phyloP scores from a whole-genome alignment of 1,139 yeast species.

The Meyerozyma athensensis region DNA sequence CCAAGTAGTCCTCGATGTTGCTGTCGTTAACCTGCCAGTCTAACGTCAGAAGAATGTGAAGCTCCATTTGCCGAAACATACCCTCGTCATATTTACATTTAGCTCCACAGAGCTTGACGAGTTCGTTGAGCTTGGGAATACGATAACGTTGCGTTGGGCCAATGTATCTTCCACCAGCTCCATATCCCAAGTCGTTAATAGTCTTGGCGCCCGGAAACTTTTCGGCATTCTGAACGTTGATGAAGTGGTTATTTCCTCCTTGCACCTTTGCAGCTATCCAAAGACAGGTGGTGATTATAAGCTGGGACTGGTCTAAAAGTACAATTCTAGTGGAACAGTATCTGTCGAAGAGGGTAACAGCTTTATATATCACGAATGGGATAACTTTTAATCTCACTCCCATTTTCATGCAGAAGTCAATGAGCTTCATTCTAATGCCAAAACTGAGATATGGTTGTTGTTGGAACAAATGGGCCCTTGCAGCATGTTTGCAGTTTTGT shows the following conservation, averaged over 20 bases:
- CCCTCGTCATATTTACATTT: slow-evolving; percentile 53
- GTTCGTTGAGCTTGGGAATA: slow-evolving; percentile 58
- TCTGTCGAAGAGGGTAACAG: slow-evolving; percentile 58
- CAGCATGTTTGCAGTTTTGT: neutral
- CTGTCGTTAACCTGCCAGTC: slow-evolving; percentile 62
- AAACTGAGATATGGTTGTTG: slow-evolving; percentile 65
- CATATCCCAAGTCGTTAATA: slow-evolving; percentile 41
- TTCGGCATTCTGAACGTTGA: slow-evolving; percentile 39
- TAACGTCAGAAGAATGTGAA: slow-evolving; percentile 53
- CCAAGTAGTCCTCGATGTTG: slow-evolving; percentile 47
- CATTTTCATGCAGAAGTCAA: slow-evolving; percentile 56
- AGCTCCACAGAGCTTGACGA: slow-evolving; percentile 58
- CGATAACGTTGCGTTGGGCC: slow-evolving; percentile 68
- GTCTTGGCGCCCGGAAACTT: slow-evolving; percentile 28
- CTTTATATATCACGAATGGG: slow-evolving; percentile 55
- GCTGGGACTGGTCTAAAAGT: slow-evolving; percentile 55
- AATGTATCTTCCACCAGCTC: slow-evolving; percentile 52
- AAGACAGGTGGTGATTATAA: slow-evolving; percentile 60
- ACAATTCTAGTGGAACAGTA: slow-evolving; percentile 64
- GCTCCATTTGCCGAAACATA: slow-evolving; percentile 55
- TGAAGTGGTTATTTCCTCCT: slow-evolving; percentile 69
- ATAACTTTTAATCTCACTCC: slow-evolving; percentile 55
- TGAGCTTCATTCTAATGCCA: slow-evolving; percentile 43
- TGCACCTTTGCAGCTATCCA: slow-evolving; percentile 62
- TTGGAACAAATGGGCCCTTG: slow-evolving; percentile 31